Percentiles rank a stretch among this genome's conserved stretches.
These are phyloP conservation scores for Aspergillus pseudonomiae DNA, from an alignment of 2,329 filamentous ascomycete species.

Conservation along the genomic window DNA sequence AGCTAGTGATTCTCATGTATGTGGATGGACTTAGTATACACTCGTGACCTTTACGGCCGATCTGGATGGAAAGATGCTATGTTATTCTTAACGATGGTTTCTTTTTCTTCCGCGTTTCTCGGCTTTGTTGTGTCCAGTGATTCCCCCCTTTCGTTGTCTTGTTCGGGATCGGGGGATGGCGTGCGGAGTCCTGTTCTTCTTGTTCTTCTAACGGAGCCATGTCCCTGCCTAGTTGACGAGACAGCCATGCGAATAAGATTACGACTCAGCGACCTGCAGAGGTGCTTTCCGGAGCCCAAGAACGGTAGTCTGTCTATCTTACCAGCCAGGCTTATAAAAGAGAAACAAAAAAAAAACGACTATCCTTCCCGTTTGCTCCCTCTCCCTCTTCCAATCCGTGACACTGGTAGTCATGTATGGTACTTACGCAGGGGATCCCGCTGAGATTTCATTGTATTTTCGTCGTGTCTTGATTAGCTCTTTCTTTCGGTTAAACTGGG, in stretches of 20 bases:
- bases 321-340: conserved; percentile 9
- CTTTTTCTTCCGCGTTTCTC: conserved; percentile 15
- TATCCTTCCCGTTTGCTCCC: not conserved
- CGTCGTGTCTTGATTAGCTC: not conserved
- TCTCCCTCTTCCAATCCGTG: not conserved
- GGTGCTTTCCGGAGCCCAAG: conserved; percentile 5
- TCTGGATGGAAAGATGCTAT: conserved; percentile 33
- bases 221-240: conserved; percentile 29
- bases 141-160: conserved; percentile 25
- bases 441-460: not conserved
- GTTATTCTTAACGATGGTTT: conserved; percentile 15
- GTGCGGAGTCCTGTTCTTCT: conserved; percentile 31
- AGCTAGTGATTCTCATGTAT: conserved; percentile 36
- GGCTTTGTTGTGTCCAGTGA: conserved; percentile 18
- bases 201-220: conserved; percentile 30
- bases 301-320: not conserved
- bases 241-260: conserved; percentile 31
- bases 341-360: not conserved
- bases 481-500: not conserved
- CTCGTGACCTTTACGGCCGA: conserved; percentile 39
- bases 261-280: conserved; percentile 17
- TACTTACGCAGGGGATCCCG: not conserved
- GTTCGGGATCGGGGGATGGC: conserved; percentile 26
- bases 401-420: not conserved
- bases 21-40: conserved; percentile 36